A percentile compares a stretch with the other conserved stretches of the same genome.
phyloP scores from a whole-genome alignment of 1,284 basidiomycete species.

The Ustilago crameri region DNA sequence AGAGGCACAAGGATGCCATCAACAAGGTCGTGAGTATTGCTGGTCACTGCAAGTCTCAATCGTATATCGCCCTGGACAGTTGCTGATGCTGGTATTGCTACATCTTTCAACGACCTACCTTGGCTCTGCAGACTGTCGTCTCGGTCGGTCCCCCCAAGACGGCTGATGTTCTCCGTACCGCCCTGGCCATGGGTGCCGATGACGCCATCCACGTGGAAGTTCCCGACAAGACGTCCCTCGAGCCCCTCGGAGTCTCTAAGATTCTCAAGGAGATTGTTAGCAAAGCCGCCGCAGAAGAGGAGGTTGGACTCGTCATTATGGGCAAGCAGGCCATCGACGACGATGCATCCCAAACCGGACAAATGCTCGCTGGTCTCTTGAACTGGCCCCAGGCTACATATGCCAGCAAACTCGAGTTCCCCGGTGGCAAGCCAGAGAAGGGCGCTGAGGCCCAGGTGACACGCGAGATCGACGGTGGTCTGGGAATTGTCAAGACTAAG shows the following conservation, averaged over 20 bases:
- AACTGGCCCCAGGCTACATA: conserved; percentile 95
- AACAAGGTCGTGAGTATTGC: conserved; percentile 60
- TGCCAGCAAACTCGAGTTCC: conserved; percentile 85
- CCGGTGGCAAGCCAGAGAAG: conserved; percentile 71
- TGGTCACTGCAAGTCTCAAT: no score
- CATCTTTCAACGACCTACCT: not conserved
- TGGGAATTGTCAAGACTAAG: conserved; percentile 82
- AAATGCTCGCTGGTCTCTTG: conserved; percentile 93
- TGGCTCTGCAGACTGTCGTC: conserved; percentile 73
- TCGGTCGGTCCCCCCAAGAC: conserved; percentile 93
- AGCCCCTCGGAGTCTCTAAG: conserved; percentile 88
- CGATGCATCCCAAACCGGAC: conserved; percentile 94
- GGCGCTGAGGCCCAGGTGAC: conserved; percentile 80
- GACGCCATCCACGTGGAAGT: conserved; percentile 89
- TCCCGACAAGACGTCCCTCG: conserved; percentile 75
- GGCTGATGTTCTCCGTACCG: conserved; percentile 89
- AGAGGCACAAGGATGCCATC: conserved; percentile 75
- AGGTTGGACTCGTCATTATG: conserved; percentile 88
- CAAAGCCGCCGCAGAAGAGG: conserved; percentile 73
- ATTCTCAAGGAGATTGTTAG: conserved; percentile 82
- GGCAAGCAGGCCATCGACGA: conserved; percentile 99
- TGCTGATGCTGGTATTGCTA: not conserved
- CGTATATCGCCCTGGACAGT: not conserved
- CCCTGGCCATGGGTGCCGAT: conserved; percentile 98
- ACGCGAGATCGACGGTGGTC: conserved; percentile 93